Percentiles rank a stretch among this genome's conserved stretches.
These are phyloP conservation scores for Cerrena zonata DNA, from an alignment of 1,284 basidiomycete genomes.

Conservation along the genomic window DNA sequence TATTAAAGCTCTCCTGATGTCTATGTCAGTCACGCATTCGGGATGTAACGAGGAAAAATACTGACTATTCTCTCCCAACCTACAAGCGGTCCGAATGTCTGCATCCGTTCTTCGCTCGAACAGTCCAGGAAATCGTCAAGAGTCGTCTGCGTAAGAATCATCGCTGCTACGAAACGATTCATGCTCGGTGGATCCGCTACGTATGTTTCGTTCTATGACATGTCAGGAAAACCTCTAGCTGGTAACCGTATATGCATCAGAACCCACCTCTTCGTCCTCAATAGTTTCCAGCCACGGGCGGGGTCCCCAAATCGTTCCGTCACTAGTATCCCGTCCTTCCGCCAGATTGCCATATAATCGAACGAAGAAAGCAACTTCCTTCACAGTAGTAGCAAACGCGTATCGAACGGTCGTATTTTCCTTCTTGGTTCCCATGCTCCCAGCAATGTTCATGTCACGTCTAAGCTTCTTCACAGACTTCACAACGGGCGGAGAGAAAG, in stretches of 20 bases:
- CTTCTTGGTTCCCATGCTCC: constrained; percentile 45
- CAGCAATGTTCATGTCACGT: constrained; percentile 53
- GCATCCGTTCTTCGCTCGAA: constrained; percentile 41
- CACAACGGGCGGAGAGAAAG: constrained; percentile 57
- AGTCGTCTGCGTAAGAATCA: constrained; percentile 52
- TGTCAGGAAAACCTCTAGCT: constrained; percentile 1
- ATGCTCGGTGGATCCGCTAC: constrained; percentile 50
- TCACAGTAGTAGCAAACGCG: constrained; percentile 56
- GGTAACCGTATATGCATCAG: constrained; percentile 1
- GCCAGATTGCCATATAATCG: constrained; percentile 54
- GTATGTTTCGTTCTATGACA: constrained; percentile 47
- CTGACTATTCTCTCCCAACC: constrained; percentile 53
- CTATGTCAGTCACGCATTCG: constrained; percentile 3
- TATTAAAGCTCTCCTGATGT: constrained; percentile 37
- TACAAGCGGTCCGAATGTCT: constrained; percentile 42
- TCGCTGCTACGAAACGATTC: constrained; percentile 60
- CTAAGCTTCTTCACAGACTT: constrained; percentile 61
- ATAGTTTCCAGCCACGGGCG: constrained; percentile 51
- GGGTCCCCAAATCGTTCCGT: constrained; percentile 49
- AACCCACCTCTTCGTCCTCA: constrained; percentile 43
- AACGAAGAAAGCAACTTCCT: constrained; percentile 48
- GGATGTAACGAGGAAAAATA: constrained; percentile 7
- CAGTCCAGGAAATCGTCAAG: constrained; percentile 52
- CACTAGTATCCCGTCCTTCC: constrained; percentile 37
- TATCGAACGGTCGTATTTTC: constrained; percentile 36